Evolutionary conservation across 805 yeast species (phyloP), one percentile per base, ranked within the genome.

Genomic region (Ogataea trehalophila): DNA sequence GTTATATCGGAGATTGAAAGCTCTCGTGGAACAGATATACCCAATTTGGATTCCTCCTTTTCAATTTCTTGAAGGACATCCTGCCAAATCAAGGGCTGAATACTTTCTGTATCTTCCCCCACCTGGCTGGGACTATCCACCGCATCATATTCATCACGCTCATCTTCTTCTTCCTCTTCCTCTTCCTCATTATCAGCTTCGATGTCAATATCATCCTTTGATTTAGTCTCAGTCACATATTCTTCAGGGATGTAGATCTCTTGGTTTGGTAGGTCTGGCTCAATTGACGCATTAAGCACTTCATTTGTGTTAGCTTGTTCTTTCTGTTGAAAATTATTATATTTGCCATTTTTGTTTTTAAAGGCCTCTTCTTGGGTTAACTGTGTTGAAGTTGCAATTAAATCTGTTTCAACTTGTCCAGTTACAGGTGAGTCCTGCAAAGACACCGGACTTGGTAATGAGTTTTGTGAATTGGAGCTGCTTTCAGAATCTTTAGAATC

Each of bases 21-120:
- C 26, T 50, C 57, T 18, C 41, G 44, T 1, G 56, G 55, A 20
- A 56, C 31, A 0, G 29, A 14, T 11, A 53, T 23, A 1, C 23
- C 37, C 9, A 34, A 20, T 5, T 33, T n/a, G n/a, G 36, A n/a
- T 36, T 49, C 45, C 29, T 42, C 23, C 7, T 26, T 18, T 3
- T 17, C 36, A 4, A 57, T 40, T 26, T 57, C 61, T 14, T 45
- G 36, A 15, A 33, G 9, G 3, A n/a, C 15, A 6, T 15, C n/a
- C n/a, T 33, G n/a, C 52, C 52, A 48, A 9, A 26, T 18, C 3
- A 48, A 8, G 1, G 42, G 44, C 2, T 35, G 41, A 8, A 14
- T n/a, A 5, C 14, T n/a, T 6, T 9, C 18, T 18, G 33, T 22
- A 33, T n/a, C 26, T 4, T 15, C 22, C 15, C 14, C 40, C 20